phyloP scores from a whole-genome alignment of 2,329 filamentous ascomycete species.

The Bipolaris zeicola region DNA sequence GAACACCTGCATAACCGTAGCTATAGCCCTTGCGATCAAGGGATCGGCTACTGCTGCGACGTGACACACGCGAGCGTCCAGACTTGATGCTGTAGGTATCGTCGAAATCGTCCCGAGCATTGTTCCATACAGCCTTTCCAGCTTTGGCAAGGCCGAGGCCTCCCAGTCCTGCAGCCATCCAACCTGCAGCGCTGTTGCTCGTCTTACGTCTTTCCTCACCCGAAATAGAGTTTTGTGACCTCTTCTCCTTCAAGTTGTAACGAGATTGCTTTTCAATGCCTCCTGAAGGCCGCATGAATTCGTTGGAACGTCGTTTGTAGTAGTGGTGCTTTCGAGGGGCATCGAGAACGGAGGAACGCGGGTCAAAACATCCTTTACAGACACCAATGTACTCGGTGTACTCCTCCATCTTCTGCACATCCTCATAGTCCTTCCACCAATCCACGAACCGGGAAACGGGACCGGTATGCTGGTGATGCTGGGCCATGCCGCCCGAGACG shows the following conservation, averaged over 20 bases:
- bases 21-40: constrained; percentile 51
- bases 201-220: constrained; percentile 47
- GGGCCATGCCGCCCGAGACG: constrained; percentile 49
- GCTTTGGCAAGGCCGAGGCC: constrained; percentile 59
- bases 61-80: constrained; percentile 49
- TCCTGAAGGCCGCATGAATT: constrained; percentile 51
- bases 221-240: constrained; percentile 37
- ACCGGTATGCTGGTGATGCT: constrained; percentile 59
- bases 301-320: constrained; percentile 52
- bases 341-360: constrained; percentile 60
- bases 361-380: constrained; percentile 69
- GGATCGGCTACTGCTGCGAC: constrained; percentile 47
- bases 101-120: constrained; percentile 60
- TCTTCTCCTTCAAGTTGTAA: constrained; percentile 50
- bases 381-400: constrained; percentile 71
- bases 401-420: constrained; percentile 69
- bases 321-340: constrained; percentile 67
- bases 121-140: constrained; percentile 60
- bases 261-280: constrained; percentile 65
- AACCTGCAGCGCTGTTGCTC: constrained; percentile 54
- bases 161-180: constrained; percentile 61
- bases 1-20: constrained; percentile 51
- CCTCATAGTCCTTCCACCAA: constrained; percentile 68
- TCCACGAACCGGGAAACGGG: constrained; percentile 62
- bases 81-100: constrained; percentile 65